These are phyloP conservation scores for Penicillium canariense DNA, from an alignment of 495 filamentous ascomycete genomes.

Conservation along the genomic window DNA sequence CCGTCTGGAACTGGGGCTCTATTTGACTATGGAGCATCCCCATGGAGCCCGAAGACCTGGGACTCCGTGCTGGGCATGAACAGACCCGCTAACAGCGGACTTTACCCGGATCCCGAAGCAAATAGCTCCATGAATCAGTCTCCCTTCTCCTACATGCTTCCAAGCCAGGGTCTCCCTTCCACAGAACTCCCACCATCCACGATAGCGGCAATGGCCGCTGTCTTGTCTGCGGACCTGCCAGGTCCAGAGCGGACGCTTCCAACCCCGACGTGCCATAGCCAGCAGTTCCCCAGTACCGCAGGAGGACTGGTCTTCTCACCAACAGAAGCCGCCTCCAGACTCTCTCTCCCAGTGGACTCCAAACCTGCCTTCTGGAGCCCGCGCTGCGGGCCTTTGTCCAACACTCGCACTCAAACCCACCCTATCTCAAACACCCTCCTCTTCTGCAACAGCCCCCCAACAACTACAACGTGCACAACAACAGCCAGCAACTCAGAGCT, in stretches of 20 bases:
- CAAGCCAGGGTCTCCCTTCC: constrained; percentile 23
- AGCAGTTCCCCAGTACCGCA: constrained; percentile 13
- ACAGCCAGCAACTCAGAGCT: constrained; percentile 24
- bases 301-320: not conserved
- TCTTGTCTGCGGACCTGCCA: constrained; percentile 23
- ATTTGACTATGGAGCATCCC: constrained; percentile 24
- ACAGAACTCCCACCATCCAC: constrained; percentile 20
- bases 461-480: constrained; percentile 20
- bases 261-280: constrained; percentile 27
- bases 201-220: constrained; percentile 18
- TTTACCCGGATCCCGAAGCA: constrained; percentile 31
- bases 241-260: constrained; percentile 39
- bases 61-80: constrained; percentile 16
- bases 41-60: constrained; percentile 34
- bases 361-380: constrained; percentile 19
- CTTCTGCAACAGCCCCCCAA: constrained; percentile 17
- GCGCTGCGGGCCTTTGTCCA: constrained; percentile 1
- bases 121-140: constrained; percentile 24
- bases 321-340: constrained; percentile 5
- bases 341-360: constrained; percentile 3
- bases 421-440: constrained; percentile 16
- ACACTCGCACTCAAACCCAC: constrained; percentile 2
- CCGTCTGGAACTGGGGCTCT: constrained; percentile 20
- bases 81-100: constrained; percentile 18
- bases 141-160: constrained; percentile 30